Evolutionary conservation across 2,329 filamentous ascomycete genomes (phyloP).

Genomic region (Scopulariopsis brevicaulis): DNA sequence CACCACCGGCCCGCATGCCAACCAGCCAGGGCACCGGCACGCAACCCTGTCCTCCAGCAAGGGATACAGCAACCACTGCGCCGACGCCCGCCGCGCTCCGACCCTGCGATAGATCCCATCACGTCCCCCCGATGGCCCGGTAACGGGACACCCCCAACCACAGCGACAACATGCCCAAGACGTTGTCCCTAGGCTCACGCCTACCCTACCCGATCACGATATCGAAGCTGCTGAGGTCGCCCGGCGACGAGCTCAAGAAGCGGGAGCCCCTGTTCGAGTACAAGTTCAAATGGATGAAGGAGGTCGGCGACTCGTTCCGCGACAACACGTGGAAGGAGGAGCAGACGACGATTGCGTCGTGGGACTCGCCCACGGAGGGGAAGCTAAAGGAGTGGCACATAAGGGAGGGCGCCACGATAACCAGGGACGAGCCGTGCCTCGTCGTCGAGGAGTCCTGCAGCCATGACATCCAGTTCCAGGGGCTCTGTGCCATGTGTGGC

Average conservation of each 20-base stretch:
- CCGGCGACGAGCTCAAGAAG: constrained; percentile 64
- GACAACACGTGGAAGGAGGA: constrained; percentile 53
- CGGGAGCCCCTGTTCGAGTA: constrained; percentile 77
- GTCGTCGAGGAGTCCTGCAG: constrained; percentile 85
- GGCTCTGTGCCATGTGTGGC: constrained; percentile 84
- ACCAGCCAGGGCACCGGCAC: not conserved
- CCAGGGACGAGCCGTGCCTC: constrained; percentile 46
- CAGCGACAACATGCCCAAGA: constrained; percentile 27
- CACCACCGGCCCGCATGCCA: not conserved
- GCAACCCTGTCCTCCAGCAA: not conserved
- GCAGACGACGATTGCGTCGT: constrained; percentile 62
- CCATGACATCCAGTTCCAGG: constrained; percentile 84
- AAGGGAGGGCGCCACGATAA: constrained; percentile 51
- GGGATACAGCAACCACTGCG: not conserved
- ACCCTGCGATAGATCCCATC: not conserved
- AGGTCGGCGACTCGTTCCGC: constrained; percentile 55
- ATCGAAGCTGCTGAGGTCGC: constrained; percentile 67
- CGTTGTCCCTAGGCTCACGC: constrained; percentile 42
- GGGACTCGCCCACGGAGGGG: constrained; percentile 76
- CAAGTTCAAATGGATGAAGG: constrained; percentile 70
- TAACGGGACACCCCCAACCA: constrained; percentile 2
- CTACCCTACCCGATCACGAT: constrained; percentile 92
- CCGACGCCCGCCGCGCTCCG: not conserved
- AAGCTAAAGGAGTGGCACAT: constrained; percentile 69
- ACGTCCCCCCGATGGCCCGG: not conserved